Percentiles rank a stretch among this genome's conserved stretches.
phyloP scores from a whole-genome alignment of 495 filamentous ascomycete species.

The Stereocaulon alpinum region DNA sequence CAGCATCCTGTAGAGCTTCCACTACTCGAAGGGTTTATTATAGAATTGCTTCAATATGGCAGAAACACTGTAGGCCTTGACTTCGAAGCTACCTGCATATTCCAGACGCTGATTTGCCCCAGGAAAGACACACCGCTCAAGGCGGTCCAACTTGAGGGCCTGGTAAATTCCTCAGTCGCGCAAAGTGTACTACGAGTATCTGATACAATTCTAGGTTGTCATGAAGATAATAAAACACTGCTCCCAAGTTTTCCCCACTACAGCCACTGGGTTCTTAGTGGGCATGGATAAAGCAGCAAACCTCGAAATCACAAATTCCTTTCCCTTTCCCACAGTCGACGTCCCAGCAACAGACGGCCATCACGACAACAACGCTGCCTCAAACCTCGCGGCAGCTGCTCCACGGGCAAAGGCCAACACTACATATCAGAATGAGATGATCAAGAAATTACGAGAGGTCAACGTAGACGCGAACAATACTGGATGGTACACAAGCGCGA shows the following conservation, averaged over 20 bases:
- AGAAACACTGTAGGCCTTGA: constrained; percentile 11
- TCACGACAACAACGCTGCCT: constrained; percentile 59
- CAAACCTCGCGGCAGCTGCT: constrained; percentile 73
- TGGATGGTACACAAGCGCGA: constrained; percentile 97
- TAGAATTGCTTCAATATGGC: constrained; percentile 2
- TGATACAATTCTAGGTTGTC: constrained; percentile 53
- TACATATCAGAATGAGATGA: constrained; percentile 92
- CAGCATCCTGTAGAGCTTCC: not conserved
- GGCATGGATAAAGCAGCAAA: constrained; percentile 81
- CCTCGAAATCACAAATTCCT: constrained; percentile 88
- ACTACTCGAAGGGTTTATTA: too few relatives aligned
- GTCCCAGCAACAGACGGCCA: constrained; percentile 60
- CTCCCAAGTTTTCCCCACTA: constrained; percentile 76
- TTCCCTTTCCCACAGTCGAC: constrained; percentile 86
- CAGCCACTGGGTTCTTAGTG: constrained; percentile 78
- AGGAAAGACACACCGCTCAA: constrained; percentile 56
- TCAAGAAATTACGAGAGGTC: constrained; percentile 88
- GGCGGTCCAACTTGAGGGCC: constrained; percentile 74
- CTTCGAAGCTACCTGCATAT: not conserved
- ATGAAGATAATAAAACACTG: constrained; percentile 96
- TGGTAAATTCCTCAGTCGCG: constrained; percentile 40
- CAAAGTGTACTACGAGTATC: constrained; percentile 21
- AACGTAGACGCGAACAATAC: constrained; percentile 98
- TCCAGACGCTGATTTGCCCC: constrained; percentile 1
- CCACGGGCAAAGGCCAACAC: constrained; percentile 85